These are phyloP conservation scores for Lodderomyces margitis DNA, from an alignment of 1,139 yeast genomes.

Conservation along the genomic window DNA sequence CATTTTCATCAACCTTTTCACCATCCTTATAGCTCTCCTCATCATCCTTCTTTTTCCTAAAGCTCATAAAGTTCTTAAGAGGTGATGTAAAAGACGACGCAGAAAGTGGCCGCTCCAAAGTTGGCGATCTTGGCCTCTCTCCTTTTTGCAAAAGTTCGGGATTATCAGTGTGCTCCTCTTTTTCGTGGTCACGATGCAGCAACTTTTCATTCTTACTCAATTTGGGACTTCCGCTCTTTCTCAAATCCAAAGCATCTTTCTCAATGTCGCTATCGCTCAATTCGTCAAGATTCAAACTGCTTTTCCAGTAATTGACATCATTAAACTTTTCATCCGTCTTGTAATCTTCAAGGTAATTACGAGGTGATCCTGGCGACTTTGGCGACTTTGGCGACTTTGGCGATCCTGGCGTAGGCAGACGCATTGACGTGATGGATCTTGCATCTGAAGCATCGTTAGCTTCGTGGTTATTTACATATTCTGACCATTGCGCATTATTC, in stretches of 20 bases:
- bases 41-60: slow-evolving; percentile 25
- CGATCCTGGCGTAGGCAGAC: slow-evolving; percentile 11
- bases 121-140: slow-evolving; percentile 10
- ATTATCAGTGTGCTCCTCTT: slow-evolving; percentile 29
- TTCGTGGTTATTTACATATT: slow-evolving; percentile 24
- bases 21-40: slow-evolving; percentile 18
- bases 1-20: slow-evolving; percentile 17
- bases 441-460: slow-evolving; percentile 8
- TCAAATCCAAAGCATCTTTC: slow-evolving; percentile 7
- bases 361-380: slow-evolving; percentile 24
- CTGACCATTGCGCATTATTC: slow-evolving; percentile 38
- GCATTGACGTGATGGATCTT: slow-evolving; percentile 15
- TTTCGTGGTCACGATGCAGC: slow-evolving; percentile 6
- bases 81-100: slow-evolving; percentile 43
- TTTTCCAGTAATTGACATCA: slow-evolving; percentile 92
- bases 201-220: slow-evolving; percentile 17
- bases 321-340: slow-evolving; percentile 62
- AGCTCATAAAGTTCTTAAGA: slow-evolving; percentile 42
- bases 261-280: slow-evolving; percentile 36
- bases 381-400: slow-evolving; percentile 16
- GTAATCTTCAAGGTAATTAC: slow-evolving; percentile 22
- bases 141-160: slow-evolving; percentile 11
- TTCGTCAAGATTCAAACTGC: slow-evolving; percentile 68
- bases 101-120: slow-evolving; percentile 33
- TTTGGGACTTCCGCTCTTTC: slow-evolving; percentile 19